phyloP scores from a whole-genome alignment of 495 filamentous ascomycete genomes.

The Aspergillus hancockii region DNA sequence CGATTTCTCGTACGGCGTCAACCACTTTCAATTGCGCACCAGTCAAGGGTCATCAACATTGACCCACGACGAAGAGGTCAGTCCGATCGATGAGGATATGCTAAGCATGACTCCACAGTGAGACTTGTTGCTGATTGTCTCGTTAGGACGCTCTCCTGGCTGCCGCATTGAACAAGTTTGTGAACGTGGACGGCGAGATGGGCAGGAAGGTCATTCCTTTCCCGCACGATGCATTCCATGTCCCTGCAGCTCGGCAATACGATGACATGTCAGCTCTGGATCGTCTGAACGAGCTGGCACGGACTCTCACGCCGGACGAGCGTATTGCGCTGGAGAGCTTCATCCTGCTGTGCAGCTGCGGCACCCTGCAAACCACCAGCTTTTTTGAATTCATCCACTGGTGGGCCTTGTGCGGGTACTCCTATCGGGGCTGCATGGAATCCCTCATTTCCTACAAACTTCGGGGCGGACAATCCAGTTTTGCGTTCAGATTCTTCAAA shows the following conservation, averaged over 20 bases:
- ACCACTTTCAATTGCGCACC: conserved; percentile 25
- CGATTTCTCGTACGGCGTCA: conserved; percentile 22
- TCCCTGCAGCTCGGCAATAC: conserved; percentile 19
- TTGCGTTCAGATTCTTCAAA: conserved; percentile 29
- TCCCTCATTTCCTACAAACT: conserved; percentile 26
- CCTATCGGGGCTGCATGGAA: conserved; percentile 20
- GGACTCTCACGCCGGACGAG: conserved; percentile 21
- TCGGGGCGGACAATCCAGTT: conserved; percentile 27
- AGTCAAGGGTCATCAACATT: conserved; percentile 11
- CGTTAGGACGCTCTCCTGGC: not conserved
- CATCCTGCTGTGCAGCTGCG: conserved; percentile 22
- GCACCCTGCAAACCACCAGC: conserved; percentile 26
- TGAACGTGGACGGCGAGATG: conserved; percentile 27
- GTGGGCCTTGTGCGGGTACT: conserved; percentile 25
- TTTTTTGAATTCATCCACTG: conserved; percentile 30
- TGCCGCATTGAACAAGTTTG: conserved; percentile 20
- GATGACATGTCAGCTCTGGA: conserved; percentile 25
- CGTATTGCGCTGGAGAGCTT: conserved; percentile 19
- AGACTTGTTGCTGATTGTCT: too few species aligned
- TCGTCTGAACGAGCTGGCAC: conserved; percentile 23
- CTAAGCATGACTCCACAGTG: not conserved
- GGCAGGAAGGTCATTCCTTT: conserved; percentile 23
- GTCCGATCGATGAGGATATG: too few species aligned
- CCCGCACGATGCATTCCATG: conserved; percentile 20
- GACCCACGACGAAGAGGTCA: conserved; percentile 26